A percentile compares a stretch with the other conserved stretches of the same genome.
Evolutionary conservation across 441 rosid genomes (phyloP).

Genomic region (Iberis amara): DNA sequence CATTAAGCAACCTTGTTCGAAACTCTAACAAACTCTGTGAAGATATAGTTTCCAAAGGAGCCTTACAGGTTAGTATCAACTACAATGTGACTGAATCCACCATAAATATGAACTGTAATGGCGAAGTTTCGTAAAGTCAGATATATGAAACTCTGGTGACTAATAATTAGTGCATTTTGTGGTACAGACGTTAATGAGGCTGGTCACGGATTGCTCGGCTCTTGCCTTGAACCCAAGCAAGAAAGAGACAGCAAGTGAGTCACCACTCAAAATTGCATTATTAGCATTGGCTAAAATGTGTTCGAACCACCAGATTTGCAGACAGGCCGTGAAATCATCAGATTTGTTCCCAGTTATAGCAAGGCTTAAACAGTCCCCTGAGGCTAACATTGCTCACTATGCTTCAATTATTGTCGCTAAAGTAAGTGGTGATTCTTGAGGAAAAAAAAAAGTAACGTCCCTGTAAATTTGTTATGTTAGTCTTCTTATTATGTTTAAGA

Average conservation of each 20-base stretch:
- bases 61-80: slow-evolving; percentile 67
- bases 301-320: slow-evolving; percentile 63
- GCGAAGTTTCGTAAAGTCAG: too few species aligned
- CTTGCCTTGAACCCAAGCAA: slow-evolving; percentile 70
- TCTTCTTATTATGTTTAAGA: too few species aligned
- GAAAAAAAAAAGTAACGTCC: slow-evolving; percentile 1
- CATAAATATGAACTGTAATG: too few species aligned
- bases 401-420: slow-evolving; percentile 68
- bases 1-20: slow-evolving; percentile 93
- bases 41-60: slow-evolving; percentile 87
- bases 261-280: slow-evolving; percentile 87
- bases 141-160: too few species aligned
- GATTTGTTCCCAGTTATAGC: slow-evolving; percentile 73
- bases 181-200: slow-evolving; percentile 46
- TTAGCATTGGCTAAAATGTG: slow-evolving; percentile 97
- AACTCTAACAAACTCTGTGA: slow-evolving; percentile 87
- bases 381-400: slow-evolving; percentile 71
- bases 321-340: slow-evolving; percentile 62
- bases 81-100: not conserved
- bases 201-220: slow-evolving; percentile 71
- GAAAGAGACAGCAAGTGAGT: slow-evolving; percentile 66
- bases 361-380: slow-evolving; percentile 83
- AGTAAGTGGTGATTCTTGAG: slow-evolving; percentile 38
- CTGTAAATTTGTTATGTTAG: slow-evolving; percentile 21
- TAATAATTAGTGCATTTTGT: too few species aligned